Conservation (phyloP, 768 basidiomycete genomes). For the Leccinum boreale region DNA sequence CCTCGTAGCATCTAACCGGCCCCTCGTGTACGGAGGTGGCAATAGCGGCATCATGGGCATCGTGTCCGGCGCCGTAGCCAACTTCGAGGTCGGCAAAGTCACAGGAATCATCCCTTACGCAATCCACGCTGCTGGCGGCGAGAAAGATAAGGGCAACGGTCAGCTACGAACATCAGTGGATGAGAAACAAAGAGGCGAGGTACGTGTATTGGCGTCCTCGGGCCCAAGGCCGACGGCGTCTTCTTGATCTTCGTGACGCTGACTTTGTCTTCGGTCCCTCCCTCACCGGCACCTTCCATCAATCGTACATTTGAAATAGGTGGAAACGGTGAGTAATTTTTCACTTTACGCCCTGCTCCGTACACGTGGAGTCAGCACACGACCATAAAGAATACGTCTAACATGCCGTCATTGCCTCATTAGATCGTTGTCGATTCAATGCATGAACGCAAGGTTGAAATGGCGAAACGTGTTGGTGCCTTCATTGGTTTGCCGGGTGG, state of each 20-base stretch:
- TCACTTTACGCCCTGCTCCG: not conserved
- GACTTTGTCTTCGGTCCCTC: slow-evolving; percentile 4
- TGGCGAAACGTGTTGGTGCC: slow-evolving; percentile 77
- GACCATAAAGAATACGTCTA: slow-evolving; percentile 5
- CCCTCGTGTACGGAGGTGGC: slow-evolving; percentile 88
- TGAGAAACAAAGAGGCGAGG: slow-evolving; percentile 34
- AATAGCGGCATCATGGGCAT: slow-evolving; percentile 82
- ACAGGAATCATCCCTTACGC: slow-evolving; percentile 79
- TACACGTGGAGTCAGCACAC: slow-evolving; percentile 3
- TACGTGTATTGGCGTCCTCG: slow-evolving; percentile 18
- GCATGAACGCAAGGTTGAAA: slow-evolving; percentile 88
- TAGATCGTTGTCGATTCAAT: slow-evolving; percentile 76
- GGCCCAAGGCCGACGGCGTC: not conserved
- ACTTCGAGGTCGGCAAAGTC: slow-evolving; percentile 60
- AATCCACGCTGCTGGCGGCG: slow-evolving; percentile 65
- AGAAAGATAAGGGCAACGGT: slow-evolving; percentile 45
- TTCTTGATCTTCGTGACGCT: slow-evolving; percentile 1
- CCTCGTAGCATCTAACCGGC: slow-evolving; percentile 54
- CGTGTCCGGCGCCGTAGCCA: slow-evolving; percentile 62
- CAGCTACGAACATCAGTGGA: slow-evolving; percentile 23
- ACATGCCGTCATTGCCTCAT: slow-evolving; percentile 5
- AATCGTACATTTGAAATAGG: slow-evolving; percentile 8
- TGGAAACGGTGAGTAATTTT: slow-evolving; percentile 30
- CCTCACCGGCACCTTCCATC: not conserved
- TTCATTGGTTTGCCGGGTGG: slow-evolving; percentile 93